phyloP scores from a whole-genome alignment of 176 grass and related monocot species.

The Tuctoria greenei region DNA sequence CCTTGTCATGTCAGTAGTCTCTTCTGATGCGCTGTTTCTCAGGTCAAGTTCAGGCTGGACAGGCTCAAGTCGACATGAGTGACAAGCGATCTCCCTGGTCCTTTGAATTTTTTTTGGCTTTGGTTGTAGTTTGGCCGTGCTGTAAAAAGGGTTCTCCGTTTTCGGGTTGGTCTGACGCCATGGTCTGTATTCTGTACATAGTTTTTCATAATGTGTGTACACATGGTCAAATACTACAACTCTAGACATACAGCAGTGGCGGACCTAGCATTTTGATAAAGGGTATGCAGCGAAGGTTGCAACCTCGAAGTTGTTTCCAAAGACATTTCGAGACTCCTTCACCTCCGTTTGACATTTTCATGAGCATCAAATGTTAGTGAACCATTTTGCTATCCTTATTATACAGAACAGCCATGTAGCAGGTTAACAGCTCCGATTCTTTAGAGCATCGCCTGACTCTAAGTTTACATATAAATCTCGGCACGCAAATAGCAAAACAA shows the following conservation, averaged over 20 bases:
- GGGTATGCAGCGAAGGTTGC: slow-evolving; percentile 79
- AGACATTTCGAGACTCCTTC: slow-evolving; percentile 66
- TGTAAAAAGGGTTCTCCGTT: slow-evolving; percentile 8
- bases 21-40: slow-evolving; percentile 9
- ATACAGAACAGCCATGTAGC: too few relatives aligned
- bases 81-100: neutral
- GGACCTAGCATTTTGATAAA: too few relatives aligned
- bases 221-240: too few relatives aligned
- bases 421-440: too few relatives aligned
- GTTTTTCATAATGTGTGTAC: too few relatives aligned
- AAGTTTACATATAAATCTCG: slow-evolving; percentile 24
- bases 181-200: slow-evolving; percentile 3
- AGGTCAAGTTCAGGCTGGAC: slow-evolving; percentile 74
- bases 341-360: slow-evolving; percentile 57
- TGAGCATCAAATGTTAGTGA: neutral
- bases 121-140: neutral
- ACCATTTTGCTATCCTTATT: neutral
- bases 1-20: too few relatives aligned
- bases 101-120: slow-evolving; percentile 21
- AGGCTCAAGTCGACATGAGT: slow-evolving; percentile 74
- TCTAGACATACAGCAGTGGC: too few relatives aligned
- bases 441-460: too few relatives aligned
- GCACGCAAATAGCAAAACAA: too few relatives aligned
- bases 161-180: neutral
- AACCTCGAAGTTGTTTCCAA: slow-evolving; percentile 84